phyloP scores from a whole-genome alignment of 2,329 filamentous ascomycete species.

The Penicillium italicum region DNA sequence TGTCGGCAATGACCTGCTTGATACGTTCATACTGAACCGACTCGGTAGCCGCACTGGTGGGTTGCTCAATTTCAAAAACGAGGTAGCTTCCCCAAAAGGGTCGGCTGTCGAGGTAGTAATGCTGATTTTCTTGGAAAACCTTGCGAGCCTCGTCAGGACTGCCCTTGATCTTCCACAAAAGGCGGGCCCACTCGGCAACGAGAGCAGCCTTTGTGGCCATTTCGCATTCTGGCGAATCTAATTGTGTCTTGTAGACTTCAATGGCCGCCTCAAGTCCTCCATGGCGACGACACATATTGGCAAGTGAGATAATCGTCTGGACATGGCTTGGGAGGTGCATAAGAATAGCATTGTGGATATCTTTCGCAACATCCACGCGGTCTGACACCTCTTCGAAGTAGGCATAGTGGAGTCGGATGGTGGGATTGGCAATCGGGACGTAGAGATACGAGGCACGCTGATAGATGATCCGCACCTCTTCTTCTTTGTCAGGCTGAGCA shows the following conservation, averaged over 20 bases:
- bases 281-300: constrained; percentile 80
- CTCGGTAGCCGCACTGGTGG: constrained; percentile 63
- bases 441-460: constrained; percentile 79
- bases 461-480: constrained; percentile 90
- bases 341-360: constrained; percentile 79
- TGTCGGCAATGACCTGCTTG: constrained; percentile 72
- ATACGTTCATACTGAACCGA: constrained; percentile 66
- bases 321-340: constrained; percentile 73
- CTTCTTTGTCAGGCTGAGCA: constrained; percentile 72
- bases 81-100: constrained; percentile 90
- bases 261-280: constrained; percentile 80
- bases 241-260: constrained; percentile 73
- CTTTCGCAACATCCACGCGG: constrained; percentile 71
- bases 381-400: constrained; percentile 88
- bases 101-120: constrained; percentile 79
- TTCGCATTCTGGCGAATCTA: constrained; percentile 68
- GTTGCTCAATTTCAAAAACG: constrained; percentile 82
- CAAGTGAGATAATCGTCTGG: constrained; percentile 83
- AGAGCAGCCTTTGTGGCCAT: constrained; percentile 80
- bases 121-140: constrained; percentile 76
- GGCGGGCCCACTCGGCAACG: constrained; percentile 79
- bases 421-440: constrained; percentile 79
- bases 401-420: constrained; percentile 83
- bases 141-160: constrained; percentile 75
- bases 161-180: constrained; percentile 85